A percentile compares a stretch with the other conserved stretches of the same genome.
Conservation (phyloP, 306 rosid genomes). For the Hippophae tibetana region DNA sequence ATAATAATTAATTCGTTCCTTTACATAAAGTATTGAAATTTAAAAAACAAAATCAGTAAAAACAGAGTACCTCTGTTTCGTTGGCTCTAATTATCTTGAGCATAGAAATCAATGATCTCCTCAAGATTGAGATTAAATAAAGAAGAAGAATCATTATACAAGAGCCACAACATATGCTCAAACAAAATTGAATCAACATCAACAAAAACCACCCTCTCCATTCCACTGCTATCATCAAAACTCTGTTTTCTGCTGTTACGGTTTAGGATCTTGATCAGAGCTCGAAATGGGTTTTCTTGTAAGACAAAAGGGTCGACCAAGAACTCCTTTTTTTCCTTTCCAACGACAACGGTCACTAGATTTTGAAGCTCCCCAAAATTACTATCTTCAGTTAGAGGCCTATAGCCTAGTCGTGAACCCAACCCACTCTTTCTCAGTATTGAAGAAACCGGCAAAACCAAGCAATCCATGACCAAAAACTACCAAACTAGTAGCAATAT, state of each 20-base stretch:
- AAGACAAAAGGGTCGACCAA: constrained; percentile 60
- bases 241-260: constrained; percentile 1
- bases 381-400: constrained; percentile 19
- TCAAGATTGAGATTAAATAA: constrained; percentile 50
- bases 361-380: constrained; percentile 18
- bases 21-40: no score
- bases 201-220: constrained; percentile 29
- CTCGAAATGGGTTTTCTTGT: constrained; percentile 49
- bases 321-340: constrained; percentile 60
- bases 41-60: not conserved
- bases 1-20: no score
- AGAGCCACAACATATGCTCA: constrained; percentile 76
- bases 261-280: constrained; percentile 44
- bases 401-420: constrained; percentile 34
- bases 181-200: constrained; percentile 76
- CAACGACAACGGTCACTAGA: constrained; percentile 63
- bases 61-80: constrained; percentile 20
- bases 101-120: constrained; percentile 67
- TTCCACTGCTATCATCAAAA: no score
- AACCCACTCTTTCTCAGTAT: constrained; percentile 37
- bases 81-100: constrained; percentile 38
- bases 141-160: constrained; percentile 65
- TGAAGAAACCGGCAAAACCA: constrained; percentile 49
- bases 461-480: constrained; percentile 41
- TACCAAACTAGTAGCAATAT: no score